Evolutionary conservation across 108 stramenopile genomes (phyloP), one percentile per base, ranked within the genome.

Genomic region (Pseudonitzschia delicatissima): DNA sequence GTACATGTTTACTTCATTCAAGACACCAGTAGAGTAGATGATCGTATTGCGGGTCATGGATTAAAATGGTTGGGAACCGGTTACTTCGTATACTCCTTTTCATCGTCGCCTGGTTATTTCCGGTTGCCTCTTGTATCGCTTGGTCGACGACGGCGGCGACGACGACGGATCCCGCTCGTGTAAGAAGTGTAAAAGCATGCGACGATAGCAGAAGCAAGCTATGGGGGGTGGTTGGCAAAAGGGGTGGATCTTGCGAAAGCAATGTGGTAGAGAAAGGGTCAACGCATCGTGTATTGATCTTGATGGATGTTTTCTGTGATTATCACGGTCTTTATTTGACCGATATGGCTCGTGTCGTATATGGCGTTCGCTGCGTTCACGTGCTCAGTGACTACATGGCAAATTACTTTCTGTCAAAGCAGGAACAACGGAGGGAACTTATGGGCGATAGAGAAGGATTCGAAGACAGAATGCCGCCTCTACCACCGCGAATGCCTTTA

Each of bases 271-370:
- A 55, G 5, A 15, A 32, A 55, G 29, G n/a, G 25, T 4, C 4
- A 13, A 12, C 13, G 2, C 53, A 55, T 0, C 53, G 53, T 32
- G 62, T 62, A 5, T 31, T 83, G 39, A 66, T 94, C 28, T 52
- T 94, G 29, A 85, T 94, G 82, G 93, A 94, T 72, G 69, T 67
- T 17, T 94, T 94, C 60, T 87, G 81, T 50, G 77, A 81, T 23
- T 94, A 86, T 62, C 87, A 88, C 59, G 90, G 88, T 29, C 57
- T 71, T 31, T 91, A 89, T 64, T 55, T 94, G 17, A 55, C 82
- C 18, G 62, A 77, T 17, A 69, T 63, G 17, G 90, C 87, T 0
- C 70, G 71, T 29, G 75, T 74, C 18, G 66, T 75, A 9, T 85
- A 85, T 60, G 83, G 83, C 31, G 62, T 72, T 25, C 84, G 77